phyloP scores from a whole-genome alignment of 2,329 filamentous ascomycete genomes.

The Epichloe sibirici region DNA sequence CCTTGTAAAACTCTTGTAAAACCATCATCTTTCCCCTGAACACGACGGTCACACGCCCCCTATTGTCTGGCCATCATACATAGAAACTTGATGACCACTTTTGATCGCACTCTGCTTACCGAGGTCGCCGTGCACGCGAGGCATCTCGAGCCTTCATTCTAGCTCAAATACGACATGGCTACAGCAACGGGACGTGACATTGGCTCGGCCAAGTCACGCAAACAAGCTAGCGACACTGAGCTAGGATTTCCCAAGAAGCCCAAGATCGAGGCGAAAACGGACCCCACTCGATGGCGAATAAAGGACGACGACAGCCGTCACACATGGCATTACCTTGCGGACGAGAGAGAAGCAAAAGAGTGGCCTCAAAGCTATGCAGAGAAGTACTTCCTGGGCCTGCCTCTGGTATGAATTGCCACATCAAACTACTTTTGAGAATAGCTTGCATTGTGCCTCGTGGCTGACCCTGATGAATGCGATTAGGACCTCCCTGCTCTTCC shows the following conservation, averaged over 20 bases:
- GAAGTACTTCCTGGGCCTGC: constrained; percentile 73
- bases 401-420: constrained; percentile 44
- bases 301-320: constrained; percentile 73
- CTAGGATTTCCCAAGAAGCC: constrained; percentile 32
- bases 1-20: too few relatives aligned
- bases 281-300: constrained; percentile 74
- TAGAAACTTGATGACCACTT: background rate
- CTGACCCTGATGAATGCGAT: background rate
- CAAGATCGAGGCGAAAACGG: constrained; percentile 49
- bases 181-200: constrained; percentile 18
- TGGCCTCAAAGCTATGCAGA: constrained; percentile 89
- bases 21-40: too few relatives aligned
- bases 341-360: constrained; percentile 53
- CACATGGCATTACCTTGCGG: constrained; percentile 85
- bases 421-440: background rate
- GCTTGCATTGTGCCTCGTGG: background rate
- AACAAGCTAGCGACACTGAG: constrained; percentile 29
- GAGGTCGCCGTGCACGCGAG: background rate
- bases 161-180: constrained; percentile 14
- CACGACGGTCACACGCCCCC: too few relatives aligned
- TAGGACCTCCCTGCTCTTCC: constrained; percentile 66
- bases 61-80: background rate
- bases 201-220: constrained; percentile 24
- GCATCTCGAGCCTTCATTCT: too few relatives aligned
- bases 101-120: background rate